Evolutionary conservation across 371 early-diverging fungal genomes (phyloP).

Genomic region (Mucor plumbeus): DNA sequence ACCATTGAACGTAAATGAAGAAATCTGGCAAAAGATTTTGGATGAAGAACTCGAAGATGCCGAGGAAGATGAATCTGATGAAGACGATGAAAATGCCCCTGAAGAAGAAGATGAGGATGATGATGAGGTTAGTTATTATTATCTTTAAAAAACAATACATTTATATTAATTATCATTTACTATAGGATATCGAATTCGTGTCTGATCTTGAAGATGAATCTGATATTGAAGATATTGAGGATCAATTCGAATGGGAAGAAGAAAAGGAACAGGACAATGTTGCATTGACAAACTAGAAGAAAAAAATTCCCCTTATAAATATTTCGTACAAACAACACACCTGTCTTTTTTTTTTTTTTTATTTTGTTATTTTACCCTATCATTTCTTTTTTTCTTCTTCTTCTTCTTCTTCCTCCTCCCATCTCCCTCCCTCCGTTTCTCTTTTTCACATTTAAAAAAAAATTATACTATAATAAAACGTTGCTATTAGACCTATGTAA

Average conservation of each 20-base stretch:
- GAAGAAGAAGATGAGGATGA: conserved; percentile 62
- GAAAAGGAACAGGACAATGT: conserved; percentile 34
- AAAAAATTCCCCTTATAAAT: background rate
- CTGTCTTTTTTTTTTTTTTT: background rate
- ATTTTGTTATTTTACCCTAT: background rate
- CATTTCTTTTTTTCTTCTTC: too few relatives aligned
- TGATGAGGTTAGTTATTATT: conserved; percentile 44
- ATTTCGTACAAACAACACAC: background rate
- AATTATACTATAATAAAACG: too few relatives aligned
- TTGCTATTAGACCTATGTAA: too few relatives aligned
- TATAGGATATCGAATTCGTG: conserved; percentile 34
- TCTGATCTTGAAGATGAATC: conserved; percentile 44
- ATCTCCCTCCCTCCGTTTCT: too few relatives aligned
- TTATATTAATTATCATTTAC: background rate
- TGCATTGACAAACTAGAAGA: conserved; percentile 18
- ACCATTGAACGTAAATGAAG: conserved; percentile 89
- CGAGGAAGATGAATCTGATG: conserved; percentile 78
- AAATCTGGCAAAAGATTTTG: conserved; percentile 81
- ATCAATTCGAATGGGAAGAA: conserved; percentile 41
- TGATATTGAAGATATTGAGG: conserved; percentile 45
- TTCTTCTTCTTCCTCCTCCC: too few relatives aligned
- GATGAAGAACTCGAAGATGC: conserved; percentile 72
- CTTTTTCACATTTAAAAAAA: too few relatives aligned
- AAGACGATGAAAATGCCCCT: conserved; percentile 66
- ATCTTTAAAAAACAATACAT: background rate